Percentiles rank a stretch among this genome's conserved stretches.
Conservation (phyloP, 2,329 filamentous ascomycete species). For the Pseudogymnoascus sp. region DNA sequence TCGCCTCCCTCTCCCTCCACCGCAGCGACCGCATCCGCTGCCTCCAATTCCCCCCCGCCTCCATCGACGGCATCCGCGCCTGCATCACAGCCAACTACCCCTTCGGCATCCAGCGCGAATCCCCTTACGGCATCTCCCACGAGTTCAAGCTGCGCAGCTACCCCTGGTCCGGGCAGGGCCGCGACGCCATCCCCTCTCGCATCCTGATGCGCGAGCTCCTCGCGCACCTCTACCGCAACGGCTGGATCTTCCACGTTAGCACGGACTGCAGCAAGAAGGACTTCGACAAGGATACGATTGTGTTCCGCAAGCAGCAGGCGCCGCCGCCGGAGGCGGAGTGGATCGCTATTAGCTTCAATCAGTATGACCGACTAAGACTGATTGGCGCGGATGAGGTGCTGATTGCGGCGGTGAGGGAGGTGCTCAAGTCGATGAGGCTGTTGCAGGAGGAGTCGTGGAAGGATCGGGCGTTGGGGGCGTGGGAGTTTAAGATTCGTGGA, state of each 20-base stretch:
- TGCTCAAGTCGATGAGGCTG: constrained; percentile 14
- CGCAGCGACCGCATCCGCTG: constrained; percentile 28
- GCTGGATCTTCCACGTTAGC: constrained; percentile 31
- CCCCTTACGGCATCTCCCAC: constrained; percentile 26
- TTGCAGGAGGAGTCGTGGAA: constrained; percentile 21
- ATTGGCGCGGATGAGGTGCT: constrained; percentile 25
- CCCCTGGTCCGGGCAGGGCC: constrained; percentile 27
- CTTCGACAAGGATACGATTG: constrained; percentile 29
- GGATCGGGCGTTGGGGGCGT: constrained; percentile 15
- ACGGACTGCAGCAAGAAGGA: constrained; percentile 30
- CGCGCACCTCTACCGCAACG: constrained; percentile 26
- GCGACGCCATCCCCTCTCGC: constrained; percentile 25
- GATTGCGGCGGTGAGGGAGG: constrained; percentile 14
- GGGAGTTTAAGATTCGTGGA: constrained; percentile 30
- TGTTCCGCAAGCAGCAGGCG: constrained; percentile 31
- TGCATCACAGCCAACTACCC: constrained; percentile 23
- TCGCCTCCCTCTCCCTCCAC: constrained; percentile 28
- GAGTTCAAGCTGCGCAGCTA: constrained; percentile 32
- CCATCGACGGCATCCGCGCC: constrained; percentile 23
- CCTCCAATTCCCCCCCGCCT: constrained; percentile 27
- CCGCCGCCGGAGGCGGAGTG: constrained; percentile 30
- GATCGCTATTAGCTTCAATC: constrained; percentile 31
- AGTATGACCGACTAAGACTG: constrained; percentile 25
- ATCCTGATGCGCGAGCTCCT: constrained; percentile 28
- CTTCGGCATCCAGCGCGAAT: constrained; percentile 26